Conservation (phyloP, 228 moss, liverwort and hornwort genomes). For the Sphagnum fallax region DNA sequence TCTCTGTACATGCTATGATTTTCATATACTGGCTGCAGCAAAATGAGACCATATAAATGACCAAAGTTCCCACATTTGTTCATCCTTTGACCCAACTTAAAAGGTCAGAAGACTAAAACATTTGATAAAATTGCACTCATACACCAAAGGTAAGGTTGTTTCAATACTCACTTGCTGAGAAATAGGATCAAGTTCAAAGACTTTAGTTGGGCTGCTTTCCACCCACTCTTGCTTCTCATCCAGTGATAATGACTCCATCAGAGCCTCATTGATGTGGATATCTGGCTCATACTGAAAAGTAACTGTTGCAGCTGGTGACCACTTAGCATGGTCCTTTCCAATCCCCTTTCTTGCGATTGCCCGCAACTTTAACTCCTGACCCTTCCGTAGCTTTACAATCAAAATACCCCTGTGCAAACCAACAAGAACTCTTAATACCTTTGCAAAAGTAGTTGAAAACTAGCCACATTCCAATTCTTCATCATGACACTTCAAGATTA, state of each 20-base stretch:
- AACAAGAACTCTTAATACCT: background rate
- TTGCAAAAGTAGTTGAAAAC: too few relatives aligned
- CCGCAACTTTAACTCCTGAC: slow-evolving; percentile 91
- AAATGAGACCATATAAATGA: too few relatives aligned
- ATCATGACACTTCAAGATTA: too few relatives aligned
- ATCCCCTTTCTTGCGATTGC: slow-evolving; percentile 97
- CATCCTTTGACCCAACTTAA: too few relatives aligned
- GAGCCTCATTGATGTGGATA: slow-evolving; percentile 85
- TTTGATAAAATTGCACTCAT: too few relatives aligned
- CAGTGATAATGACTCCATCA: slow-evolving; percentile 80
- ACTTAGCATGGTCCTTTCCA: slow-evolving; percentile 98
- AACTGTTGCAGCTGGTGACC: slow-evolving; percentile 98
- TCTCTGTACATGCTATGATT: too few relatives aligned
- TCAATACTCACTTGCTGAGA: slow-evolving; percentile 61
- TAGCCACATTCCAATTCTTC: too few relatives aligned
- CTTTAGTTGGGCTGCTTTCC: slow-evolving; percentile 97
- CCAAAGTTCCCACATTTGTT: too few relatives aligned
- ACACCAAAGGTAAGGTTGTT: too few relatives aligned
- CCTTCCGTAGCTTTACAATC: slow-evolving; percentile 88
- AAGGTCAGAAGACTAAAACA: too few relatives aligned
- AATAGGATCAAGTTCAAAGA: slow-evolving; percentile 81
- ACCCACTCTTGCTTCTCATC: slow-evolving; percentile 97
- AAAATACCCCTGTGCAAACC: slow-evolving; percentile 69
- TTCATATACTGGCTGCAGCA: too few relatives aligned
- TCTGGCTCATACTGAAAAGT: slow-evolving; percentile 94